A percentile compares a stretch with the other conserved stretches of the same genome.
These are phyloP conservation scores for Sclerotinia trifoliorum DNA, from an alignment of 2,329 filamentous ascomycete genomes.

Conservation along the genomic window DNA sequence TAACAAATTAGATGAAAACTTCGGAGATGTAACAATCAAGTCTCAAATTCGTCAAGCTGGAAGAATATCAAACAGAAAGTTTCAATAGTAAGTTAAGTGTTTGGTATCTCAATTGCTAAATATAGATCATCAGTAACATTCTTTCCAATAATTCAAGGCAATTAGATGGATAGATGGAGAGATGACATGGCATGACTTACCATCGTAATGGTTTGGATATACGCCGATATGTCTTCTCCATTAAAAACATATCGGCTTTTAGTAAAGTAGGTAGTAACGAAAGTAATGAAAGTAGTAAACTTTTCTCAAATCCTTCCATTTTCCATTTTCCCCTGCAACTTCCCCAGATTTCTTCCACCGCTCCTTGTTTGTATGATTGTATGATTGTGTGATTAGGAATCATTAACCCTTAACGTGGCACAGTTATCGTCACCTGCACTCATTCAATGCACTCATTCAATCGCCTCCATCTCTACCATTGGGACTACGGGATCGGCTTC, in stretches of 20 bases:
- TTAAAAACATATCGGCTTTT: constrained; percentile 22
- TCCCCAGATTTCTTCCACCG: constrained; percentile 7
- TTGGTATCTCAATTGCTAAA: constrained; percentile 9
- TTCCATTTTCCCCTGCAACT: neutral
- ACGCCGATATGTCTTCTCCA: constrained; percentile 22
- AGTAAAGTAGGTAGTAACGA: neutral
- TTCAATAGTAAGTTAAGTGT: neutral
- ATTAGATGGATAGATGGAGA: neutral
- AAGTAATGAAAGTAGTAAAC: neutral
- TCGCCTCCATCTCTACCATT: constrained; percentile 33
- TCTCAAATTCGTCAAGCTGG: constrained; percentile 1
- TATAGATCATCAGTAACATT: constrained; percentile 6
- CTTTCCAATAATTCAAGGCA: neutral
- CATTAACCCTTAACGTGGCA: constrained; percentile 10
- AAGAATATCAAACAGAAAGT: neutral
- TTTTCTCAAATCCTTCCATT: neutral
- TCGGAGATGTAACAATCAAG: constrained; percentile 15
- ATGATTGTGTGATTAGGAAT: constrained; percentile 9
- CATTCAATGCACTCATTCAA: constrained; percentile 24
- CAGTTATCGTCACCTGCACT: constrained; percentile 19
- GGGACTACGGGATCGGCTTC: constrained; percentile 40
- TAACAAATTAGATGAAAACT: constrained; percentile 7
- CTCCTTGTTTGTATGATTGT: neutral
- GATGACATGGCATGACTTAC: constrained; percentile 10
- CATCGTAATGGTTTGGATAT: constrained; percentile 15